These are phyloP conservation scores for Tulasnella sp. DNA, from an alignment of 768 basidiomycete species.

Conservation along the genomic window DNA sequence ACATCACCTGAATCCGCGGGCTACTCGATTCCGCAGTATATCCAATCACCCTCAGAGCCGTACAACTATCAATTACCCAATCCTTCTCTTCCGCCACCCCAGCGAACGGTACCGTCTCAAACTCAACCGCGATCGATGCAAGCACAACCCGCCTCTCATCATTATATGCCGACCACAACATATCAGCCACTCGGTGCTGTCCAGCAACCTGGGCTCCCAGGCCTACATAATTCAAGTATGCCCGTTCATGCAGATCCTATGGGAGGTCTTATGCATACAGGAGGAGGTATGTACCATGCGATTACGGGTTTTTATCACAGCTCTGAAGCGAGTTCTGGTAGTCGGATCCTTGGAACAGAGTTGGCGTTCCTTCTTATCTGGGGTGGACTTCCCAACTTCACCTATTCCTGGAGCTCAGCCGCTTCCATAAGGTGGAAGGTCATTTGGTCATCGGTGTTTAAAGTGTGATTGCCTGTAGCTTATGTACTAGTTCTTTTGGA, in stretches of 20 bases:
- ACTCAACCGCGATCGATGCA: background rate
- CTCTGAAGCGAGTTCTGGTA: background rate
- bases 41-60: background rate
- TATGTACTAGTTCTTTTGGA: no score
- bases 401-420: background rate
- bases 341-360: constrained; percentile 1
- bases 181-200: background rate
- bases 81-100: background rate
- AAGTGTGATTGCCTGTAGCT: no score
- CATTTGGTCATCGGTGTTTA: background rate
- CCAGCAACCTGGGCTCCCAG: background rate
- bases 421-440: background rate
- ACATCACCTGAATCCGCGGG: background rate
- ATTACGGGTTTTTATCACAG: background rate
- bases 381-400: constrained; percentile 5
- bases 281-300: background rate
- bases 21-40: background rate
- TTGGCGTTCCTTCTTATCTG: constrained; percentile 7
- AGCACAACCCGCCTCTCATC: background rate
- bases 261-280: constrained; percentile 10
- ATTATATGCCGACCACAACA: background rate
- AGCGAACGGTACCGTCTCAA: background rate
- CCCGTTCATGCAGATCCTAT: background rate
- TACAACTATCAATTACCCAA: background rate
- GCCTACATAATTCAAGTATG: background rate